Conservation (phyloP, 139 green algal species). For the Edaphochlamys debaryana region DNA sequence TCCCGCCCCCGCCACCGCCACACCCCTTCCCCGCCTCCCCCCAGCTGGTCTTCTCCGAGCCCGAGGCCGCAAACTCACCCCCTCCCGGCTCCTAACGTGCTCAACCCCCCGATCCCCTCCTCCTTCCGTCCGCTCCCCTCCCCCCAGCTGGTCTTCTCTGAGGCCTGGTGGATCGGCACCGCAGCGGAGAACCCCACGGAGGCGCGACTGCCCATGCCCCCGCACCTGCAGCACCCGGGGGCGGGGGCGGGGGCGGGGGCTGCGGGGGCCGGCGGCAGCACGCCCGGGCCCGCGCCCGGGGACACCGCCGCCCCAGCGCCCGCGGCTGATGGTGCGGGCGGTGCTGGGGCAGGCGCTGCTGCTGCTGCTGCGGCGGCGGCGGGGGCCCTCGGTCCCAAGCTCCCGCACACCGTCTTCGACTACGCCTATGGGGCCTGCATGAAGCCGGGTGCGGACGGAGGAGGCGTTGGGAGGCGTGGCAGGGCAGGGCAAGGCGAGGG, state of each 20-base stretch:
- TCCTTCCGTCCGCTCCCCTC: too few relatives aligned
- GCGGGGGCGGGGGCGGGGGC: not conserved
- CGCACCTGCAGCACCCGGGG: slow-evolving; percentile 45
- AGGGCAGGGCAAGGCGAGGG: not conserved
- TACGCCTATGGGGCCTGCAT: slow-evolving; percentile 46
- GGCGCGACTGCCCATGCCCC: slow-evolving; percentile 75
- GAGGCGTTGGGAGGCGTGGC: too few relatives aligned
- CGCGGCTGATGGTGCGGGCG: too few relatives aligned
- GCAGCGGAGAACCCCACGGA: slow-evolving; percentile 87
- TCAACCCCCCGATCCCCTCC: too few relatives aligned
- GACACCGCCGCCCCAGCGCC: not conserved
- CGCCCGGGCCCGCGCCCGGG: not conserved
- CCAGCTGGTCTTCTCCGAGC: too few relatives aligned
- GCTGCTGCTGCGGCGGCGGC: too few relatives aligned
- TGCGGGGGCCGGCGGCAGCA: not conserved
- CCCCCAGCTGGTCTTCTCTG: slow-evolving; percentile 82
- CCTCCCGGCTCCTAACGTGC: too few relatives aligned
- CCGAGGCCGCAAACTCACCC: too few relatives aligned
- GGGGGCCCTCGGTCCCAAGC: too few relatives aligned
- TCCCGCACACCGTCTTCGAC: slow-evolving; percentile 26
- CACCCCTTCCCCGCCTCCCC: too few relatives aligned
- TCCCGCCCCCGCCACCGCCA: too few relatives aligned
- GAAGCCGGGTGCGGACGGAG: slow-evolving; percentile 21
- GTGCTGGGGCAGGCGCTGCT: not conserved
- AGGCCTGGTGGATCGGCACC: slow-evolving; percentile 83